These are phyloP conservation scores for Helianthus tuberosus DNA, from an alignment of 129 eudicot genomes.

Conservation along the genomic window DNA sequence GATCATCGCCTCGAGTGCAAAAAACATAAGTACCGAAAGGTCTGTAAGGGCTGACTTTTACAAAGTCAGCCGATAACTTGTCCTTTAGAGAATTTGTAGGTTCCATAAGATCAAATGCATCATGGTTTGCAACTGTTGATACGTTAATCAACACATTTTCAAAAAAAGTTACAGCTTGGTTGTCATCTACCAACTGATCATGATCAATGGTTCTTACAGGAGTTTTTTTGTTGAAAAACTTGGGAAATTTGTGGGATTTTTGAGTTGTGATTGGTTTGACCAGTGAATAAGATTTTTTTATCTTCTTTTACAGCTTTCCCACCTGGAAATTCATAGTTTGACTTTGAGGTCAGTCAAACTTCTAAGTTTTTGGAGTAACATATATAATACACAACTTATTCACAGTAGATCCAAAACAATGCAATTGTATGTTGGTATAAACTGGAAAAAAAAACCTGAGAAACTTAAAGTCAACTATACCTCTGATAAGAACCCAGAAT, in stretches of 20 bases:
- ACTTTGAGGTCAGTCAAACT: slow-evolving; percentile 1
- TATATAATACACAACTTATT: too few species aligned
- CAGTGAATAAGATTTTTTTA: slow-evolving; percentile 60
- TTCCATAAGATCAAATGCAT: slow-evolving; percentile 70
- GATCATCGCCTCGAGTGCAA: slow-evolving; percentile 42
- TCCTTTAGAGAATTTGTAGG: slow-evolving; percentile 54
- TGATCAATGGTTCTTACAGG: neutral
- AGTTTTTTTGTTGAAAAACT: too few species aligned
- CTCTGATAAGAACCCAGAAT: slow-evolving; percentile 17
- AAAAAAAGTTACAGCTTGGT: slow-evolving; percentile 35
- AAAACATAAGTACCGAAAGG: slow-evolving; percentile 73
- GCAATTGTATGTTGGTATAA: too few species aligned
- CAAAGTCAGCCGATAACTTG: slow-evolving; percentile 44
- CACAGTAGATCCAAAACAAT: too few species aligned
- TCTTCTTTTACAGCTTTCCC: slow-evolving; percentile 49
- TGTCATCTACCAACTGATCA: slow-evolving; percentile 5
- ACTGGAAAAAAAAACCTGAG: neutral
- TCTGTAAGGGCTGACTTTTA: slow-evolving; percentile 75
- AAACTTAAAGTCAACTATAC: slow-evolving; percentile 26
- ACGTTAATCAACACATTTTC: slow-evolving; percentile 52
- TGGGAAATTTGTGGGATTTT: too few species aligned
- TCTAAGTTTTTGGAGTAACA: neutral
- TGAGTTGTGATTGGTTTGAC: too few species aligned
- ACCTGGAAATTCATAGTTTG: slow-evolving; percentile 50
- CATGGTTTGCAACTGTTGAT: slow-evolving; percentile 58